phyloP scores from a whole-genome alignment of 805 yeast genomes.

The Myxozyma melibiosi region DNA sequence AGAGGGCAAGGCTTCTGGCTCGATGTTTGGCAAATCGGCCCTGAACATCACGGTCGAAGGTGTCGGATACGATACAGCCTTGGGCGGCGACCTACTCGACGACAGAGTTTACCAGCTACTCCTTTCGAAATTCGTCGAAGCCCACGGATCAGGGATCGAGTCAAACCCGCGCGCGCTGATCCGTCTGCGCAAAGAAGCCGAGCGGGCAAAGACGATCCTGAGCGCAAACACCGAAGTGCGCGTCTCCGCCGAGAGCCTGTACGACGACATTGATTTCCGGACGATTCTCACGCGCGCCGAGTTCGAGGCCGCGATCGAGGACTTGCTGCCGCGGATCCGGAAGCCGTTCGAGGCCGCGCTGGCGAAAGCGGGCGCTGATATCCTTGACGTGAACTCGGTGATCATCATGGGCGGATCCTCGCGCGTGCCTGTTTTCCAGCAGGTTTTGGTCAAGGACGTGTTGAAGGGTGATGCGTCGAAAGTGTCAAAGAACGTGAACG shows the following conservation, averaged over 20 bases:
- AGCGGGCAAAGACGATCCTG: slow-evolving; percentile 80
- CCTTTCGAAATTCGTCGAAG: slow-evolving; percentile 57
- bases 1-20: slow-evolving; percentile 43
- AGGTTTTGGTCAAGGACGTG: slow-evolving; percentile 41
- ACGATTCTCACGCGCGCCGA: slow-evolving; percentile 72
- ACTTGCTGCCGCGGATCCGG: slow-evolving; percentile 50
- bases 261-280: slow-evolving; percentile 73
- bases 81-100: slow-evolving; percentile 82
- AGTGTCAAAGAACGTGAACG: slow-evolving; percentile 82
- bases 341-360: slow-evolving; percentile 61
- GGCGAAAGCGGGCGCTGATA: slow-evolving; percentile 37
- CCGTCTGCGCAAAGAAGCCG: slow-evolving; percentile 78
- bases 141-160: slow-evolving; percentile 48
- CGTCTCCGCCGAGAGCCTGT: slow-evolving; percentile 75
- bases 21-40: slow-evolving; percentile 29
- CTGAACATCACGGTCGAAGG: slow-evolving; percentile 65
- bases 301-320: slow-evolving; percentile 61
- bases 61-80: slow-evolving; percentile 62
- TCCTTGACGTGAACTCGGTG: slow-evolving; percentile 58
- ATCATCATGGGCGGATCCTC: slow-evolving; percentile 89
- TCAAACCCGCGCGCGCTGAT: slow-evolving; percentile 61
- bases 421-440: slow-evolving; percentile 85
- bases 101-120: slow-evolving; percentile 62
- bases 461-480: slow-evolving; percentile 53
- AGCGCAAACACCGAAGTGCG: slow-evolving; percentile 84